A percentile compares a stretch with the other conserved stretches of the same genome.
Conservation (phyloP, 2,329 filamentous ascomycete species). For the Coniochaeta sp. region DNA sequence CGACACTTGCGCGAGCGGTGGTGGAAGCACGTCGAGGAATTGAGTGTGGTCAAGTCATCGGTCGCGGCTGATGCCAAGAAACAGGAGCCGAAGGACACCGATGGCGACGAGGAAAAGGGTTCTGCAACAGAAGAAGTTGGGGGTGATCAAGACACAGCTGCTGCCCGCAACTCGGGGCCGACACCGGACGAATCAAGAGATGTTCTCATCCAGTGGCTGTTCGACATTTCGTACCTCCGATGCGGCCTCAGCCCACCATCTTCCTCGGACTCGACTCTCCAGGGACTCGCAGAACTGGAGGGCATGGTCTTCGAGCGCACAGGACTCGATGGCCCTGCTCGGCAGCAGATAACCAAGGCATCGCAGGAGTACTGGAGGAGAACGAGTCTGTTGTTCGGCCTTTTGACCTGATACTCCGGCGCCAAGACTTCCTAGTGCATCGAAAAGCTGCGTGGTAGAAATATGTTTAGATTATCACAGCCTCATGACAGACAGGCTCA, state of each 20-base stretch:
- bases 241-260: conserved; percentile 31
- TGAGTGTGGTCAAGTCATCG: conserved; percentile 7
- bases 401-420: conserved; percentile 45
- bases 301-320: conserved; percentile 35
- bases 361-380: conserved; percentile 77
- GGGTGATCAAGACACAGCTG: conserved; percentile 1
- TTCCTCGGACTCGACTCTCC: conserved; percentile 12
- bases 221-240: conserved; percentile 48
- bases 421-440: neutral
- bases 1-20: conserved; percentile 42
- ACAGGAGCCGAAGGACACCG: conserved; percentile 6
- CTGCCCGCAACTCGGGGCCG: conserved; percentile 1
- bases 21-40: conserved; percentile 31
- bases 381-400: conserved; percentile 73
- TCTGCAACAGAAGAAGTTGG: conserved; percentile 8
- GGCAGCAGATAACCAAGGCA: conserved; percentile 50
- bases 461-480: neutral
- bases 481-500: conserved; percentile 30
- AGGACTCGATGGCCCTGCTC: conserved; percentile 40
- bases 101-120: conserved; percentile 9
- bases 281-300: conserved; percentile 35
- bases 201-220: conserved; percentile 52
- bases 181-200: conserved; percentile 29
- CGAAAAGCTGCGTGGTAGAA: neutral
- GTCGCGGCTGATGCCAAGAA: conserved; percentile 11